Evolutionary conservation across 2,329 filamentous ascomycete genomes (phyloP), one percentile per base, ranked within the genome.

Genomic region (Pseudogymnoascus sp.): DNA sequence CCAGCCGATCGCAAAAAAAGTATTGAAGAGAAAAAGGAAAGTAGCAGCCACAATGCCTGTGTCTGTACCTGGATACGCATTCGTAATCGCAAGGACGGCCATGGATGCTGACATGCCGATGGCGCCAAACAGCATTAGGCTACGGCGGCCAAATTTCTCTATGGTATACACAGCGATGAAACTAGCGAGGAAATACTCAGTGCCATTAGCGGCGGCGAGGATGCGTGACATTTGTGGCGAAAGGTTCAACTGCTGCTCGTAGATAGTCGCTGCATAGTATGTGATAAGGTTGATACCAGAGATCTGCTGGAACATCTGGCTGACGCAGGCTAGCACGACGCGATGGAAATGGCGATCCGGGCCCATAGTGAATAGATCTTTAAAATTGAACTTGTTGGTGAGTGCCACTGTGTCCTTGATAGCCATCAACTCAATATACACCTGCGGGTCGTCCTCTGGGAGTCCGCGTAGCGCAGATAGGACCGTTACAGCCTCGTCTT

Each of bases 111-210:
- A 84, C 77, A 86, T 85, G 0, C 84, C 84, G 31, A 81, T 75
- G 0, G 84, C 84, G 59, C 87, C 88, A 65, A 90, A 83, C 15
- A 91, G 74, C 86, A 92, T 90, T 63, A 91, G 80, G 69, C 83
- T 82, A 13, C 88, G 81, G 27, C 89, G 84, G 10, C 87, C 87
- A 3, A 87, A 82, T 1, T 83, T 80, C 72, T 81, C 79, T 59
- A 81, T 79, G 1, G 75, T 71, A 13, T 73, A 73, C 2, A 77
- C 66, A 0, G 75, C 74, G 5, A 77, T 68, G 27, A 72, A 73
- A 0, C 74, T 76, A 1, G 74, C 75, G 4, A 77, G 61, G 63
- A 76, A 76, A 63, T 76, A 78, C 48, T 76, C 74, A 0, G 75
- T 77, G 21, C 79, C 79, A 64, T 81, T 81, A 61, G 79, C 77